Conservation (phyloP, 176 grass and related monocot genomes). For the Alopecurus myosuroides region DNA sequence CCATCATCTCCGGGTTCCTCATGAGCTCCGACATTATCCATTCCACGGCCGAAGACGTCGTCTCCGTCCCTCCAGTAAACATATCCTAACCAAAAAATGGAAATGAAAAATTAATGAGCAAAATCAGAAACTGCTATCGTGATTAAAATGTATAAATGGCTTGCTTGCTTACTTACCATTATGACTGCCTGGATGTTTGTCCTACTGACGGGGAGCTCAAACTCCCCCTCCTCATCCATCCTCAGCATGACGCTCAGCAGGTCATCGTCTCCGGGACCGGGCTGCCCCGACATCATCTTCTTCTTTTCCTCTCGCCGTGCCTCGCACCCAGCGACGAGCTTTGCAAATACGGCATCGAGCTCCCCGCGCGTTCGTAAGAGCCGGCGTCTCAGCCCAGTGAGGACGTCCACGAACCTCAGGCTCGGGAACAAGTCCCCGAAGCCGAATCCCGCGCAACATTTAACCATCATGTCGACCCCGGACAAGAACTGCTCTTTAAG, state of each 20-base stretch:
- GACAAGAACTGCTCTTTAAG: not conserved
- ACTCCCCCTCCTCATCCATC: not conserved
- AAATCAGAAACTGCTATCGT: too few species aligned
- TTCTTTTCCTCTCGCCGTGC: not conserved
- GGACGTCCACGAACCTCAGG: not conserved
- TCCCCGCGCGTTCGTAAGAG: not conserved
- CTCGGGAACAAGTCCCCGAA: not conserved
- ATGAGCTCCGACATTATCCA: conserved; percentile 33
- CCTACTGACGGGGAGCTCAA: not conserved
- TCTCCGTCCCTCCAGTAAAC: not conserved
- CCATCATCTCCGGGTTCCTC: conserved; percentile 1
- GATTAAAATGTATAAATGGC: too few species aligned
- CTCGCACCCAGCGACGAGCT: not conserved
- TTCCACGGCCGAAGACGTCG: not conserved
- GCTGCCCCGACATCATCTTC: not conserved
- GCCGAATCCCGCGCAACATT: too few species aligned
- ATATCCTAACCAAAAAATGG: not conserved
- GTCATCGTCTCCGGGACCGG: not conserved
- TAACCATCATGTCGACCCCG: too few species aligned
- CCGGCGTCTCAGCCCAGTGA: not conserved
- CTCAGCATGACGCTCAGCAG: conserved; percentile 33
- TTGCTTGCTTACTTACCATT: not conserved
- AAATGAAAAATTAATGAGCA: too few species aligned
- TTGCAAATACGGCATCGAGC: not conserved
- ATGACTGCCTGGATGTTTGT: conserved; percentile 2